phyloP scores from a whole-genome alignment of 2,329 filamentous ascomycete genomes.

The Acrocalymma vagum region DNA sequence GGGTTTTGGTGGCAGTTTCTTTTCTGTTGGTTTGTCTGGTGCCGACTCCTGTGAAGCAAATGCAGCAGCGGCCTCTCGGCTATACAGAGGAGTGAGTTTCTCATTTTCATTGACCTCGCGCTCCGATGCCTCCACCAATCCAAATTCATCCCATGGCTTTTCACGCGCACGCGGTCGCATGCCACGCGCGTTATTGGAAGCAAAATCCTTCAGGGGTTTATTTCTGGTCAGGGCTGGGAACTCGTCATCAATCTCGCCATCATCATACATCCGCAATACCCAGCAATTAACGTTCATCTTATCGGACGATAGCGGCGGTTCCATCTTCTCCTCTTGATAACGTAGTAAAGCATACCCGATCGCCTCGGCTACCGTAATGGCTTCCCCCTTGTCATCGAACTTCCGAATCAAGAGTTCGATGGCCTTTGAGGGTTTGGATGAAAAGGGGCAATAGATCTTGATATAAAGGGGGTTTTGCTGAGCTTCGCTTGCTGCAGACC shows the following conservation, averaged over 20 bases:
- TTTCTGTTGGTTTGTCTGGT: conserved; percentile 32
- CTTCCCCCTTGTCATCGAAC: conserved; percentile 73
- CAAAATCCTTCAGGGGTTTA: conserved; percentile 79
- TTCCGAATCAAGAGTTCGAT: conserved; percentile 77
- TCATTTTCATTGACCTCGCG: conserved; percentile 76
- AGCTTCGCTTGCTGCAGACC: conserved; percentile 80
- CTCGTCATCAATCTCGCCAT: conserved; percentile 85
- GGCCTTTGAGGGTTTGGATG: conserved; percentile 69
- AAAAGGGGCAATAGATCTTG: conserved; percentile 80
- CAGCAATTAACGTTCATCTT: conserved; percentile 83
- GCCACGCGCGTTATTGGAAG: conserved; percentile 77
- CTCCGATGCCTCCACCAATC: conserved; percentile 75
- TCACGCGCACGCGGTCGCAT: conserved; percentile 72
- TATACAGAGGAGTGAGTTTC: conserved; percentile 71
- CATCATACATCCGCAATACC: conserved; percentile 84
- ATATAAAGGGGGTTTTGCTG: conserved; percentile 72
- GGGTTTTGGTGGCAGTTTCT: conserved; percentile 33
- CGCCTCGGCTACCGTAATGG: conserved; percentile 79
- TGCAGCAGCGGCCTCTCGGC: conserved; percentile 58
- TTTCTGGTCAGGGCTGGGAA: conserved; percentile 81
- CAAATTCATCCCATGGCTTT: conserved; percentile 84
- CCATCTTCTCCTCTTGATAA: conserved; percentile 78
- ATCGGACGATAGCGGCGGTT: conserved; percentile 70
- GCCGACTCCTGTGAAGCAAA: conserved; percentile 29
- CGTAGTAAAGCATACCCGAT: conserved; percentile 82